A percentile compares a stretch with the other conserved stretches of the same genome.
These are phyloP conservation scores for Leccinum imitatum DNA, from an alignment of 768 basidiomycete genomes.

Conservation along the genomic window DNA sequence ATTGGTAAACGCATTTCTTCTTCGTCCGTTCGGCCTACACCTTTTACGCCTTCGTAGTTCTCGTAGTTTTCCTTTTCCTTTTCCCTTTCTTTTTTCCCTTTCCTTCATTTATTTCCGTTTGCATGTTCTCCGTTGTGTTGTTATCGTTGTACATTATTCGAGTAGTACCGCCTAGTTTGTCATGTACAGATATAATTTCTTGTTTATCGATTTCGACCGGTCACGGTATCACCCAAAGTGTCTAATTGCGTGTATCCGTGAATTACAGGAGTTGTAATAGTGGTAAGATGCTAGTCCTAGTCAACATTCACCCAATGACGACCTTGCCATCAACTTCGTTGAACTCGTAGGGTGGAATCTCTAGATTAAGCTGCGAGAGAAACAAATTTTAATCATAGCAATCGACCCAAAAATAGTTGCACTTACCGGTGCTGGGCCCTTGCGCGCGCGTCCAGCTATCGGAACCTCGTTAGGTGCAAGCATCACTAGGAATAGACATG, in stretches of 20 bases:
- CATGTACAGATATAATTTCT: not conserved
- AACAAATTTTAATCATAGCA: conserved; percentile 6
- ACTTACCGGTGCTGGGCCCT: conserved; percentile 93
- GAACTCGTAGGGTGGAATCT: conserved; percentile 87
- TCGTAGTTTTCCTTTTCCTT: not conserved
- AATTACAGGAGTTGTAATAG: conserved; percentile 19
- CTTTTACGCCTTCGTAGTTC: conserved; percentile 2
- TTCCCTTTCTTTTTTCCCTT: not conserved
- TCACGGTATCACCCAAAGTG: conserved; percentile 9
- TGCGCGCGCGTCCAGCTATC: conserved; percentile 88
- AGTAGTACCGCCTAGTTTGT: not conserved
- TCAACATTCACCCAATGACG: conserved; percentile 64
- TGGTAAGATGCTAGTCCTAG: conserved; percentile 3
- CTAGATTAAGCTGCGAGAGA: conserved; percentile 76
- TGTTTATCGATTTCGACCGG: not conserved
- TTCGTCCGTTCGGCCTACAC: conserved; percentile 6
- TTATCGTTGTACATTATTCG: not conserved
- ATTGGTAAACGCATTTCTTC: conserved; percentile 15
- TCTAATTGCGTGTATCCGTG: conserved; percentile 26
- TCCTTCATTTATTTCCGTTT: not conserved
- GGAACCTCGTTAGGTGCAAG: conserved; percentile 14
- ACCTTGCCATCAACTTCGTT: conserved; percentile 86
- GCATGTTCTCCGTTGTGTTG: not conserved
- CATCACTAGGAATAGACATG: not conserved
- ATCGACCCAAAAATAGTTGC: not conserved